Conservation (phyloP, 2,329 filamentous ascomycete genomes). For the Trichoderma gracile region DNA sequence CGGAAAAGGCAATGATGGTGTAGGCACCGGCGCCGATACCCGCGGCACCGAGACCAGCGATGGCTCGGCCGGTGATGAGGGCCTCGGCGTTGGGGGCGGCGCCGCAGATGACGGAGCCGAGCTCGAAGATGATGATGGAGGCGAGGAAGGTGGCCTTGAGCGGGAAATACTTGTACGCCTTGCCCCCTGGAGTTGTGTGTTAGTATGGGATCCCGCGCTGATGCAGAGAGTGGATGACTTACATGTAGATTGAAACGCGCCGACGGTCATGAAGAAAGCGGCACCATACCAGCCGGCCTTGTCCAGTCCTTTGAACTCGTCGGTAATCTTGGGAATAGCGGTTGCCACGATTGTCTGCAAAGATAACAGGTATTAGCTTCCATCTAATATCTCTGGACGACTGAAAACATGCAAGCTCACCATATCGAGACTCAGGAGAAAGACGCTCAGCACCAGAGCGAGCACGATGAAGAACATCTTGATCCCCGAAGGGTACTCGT, state of each 20-base stretch:
- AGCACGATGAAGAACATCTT: conserved; percentile 47
- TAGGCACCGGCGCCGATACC: conserved; percentile 52
- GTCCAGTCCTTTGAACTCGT: conserved; percentile 52
- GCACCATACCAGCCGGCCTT: conserved; percentile 62
- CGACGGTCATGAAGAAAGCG: conserved; percentile 54
- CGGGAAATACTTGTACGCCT: conserved; percentile 54
- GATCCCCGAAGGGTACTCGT: conserved; percentile 44
- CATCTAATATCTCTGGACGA: not conserved
- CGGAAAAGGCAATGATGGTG: conserved; percentile 51
- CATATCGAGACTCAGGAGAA: conserved; percentile 53
- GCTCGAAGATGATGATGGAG: conserved; percentile 54
- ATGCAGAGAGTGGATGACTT: conserved; percentile 24
- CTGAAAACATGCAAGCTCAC: conserved; percentile 32
- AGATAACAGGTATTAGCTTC: not conserved
- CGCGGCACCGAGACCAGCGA: conserved; percentile 47
- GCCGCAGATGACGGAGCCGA: conserved; percentile 54
- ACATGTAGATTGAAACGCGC: conserved; percentile 48
- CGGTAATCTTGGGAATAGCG: conserved; percentile 58
- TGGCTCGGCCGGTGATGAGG: conserved; percentile 53
- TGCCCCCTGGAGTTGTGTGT: conserved; percentile 42
- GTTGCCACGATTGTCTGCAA: conserved; percentile 56
- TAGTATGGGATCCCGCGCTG: conserved; percentile 31
- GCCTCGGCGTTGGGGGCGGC: conserved; percentile 49
- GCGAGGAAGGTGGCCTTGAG: conserved; percentile 52
- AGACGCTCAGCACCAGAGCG: conserved; percentile 50